These are phyloP conservation scores for Brettanomyces nanus DNA, from an alignment of 805 yeast genomes.

Conservation along the genomic window DNA sequence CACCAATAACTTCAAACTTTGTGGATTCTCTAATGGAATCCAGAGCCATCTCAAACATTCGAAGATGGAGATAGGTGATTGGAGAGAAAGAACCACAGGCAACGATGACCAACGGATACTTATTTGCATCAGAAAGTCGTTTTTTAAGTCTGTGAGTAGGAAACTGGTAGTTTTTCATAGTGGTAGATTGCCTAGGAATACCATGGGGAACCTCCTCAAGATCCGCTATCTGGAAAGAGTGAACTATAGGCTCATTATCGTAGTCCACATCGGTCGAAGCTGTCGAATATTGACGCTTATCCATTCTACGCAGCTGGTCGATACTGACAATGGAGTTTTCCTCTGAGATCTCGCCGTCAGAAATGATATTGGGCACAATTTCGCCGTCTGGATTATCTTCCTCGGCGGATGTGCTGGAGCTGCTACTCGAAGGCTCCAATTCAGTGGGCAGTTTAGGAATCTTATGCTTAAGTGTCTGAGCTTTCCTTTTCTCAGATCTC, in stretches of 20 bases:
- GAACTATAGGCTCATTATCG: slow-evolving; percentile 33
- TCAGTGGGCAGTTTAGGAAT: slow-evolving; percentile 44
- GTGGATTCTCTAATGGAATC: slow-evolving; percentile 90
- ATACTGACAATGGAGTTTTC: not conserved
- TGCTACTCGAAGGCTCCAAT: slow-evolving; percentile 42
- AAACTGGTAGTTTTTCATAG: slow-evolving; percentile 60
- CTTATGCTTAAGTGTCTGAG: slow-evolving; percentile 17
- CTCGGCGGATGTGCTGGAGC: slow-evolving; percentile 14
- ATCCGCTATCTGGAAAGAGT: slow-evolving; percentile 72
- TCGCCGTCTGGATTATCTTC: slow-evolving; percentile 11
- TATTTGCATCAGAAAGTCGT: slow-evolving; percentile 59
- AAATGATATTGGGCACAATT: not conserved
- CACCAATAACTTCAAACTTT: slow-evolving; percentile 91
- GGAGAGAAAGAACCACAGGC: slow-evolving; percentile 98
- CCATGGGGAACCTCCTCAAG: slow-evolving; percentile 97
- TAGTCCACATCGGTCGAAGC: not conserved
- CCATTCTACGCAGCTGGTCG: not conserved
- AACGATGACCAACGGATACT: slow-evolving; percentile 85
- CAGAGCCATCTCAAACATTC: slow-evolving; percentile 99
- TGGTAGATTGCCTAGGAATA: slow-evolving; percentile 76
- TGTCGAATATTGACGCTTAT: not conserved
- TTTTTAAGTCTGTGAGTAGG: slow-evolving; percentile 82
- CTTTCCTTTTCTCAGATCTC: not conserved
- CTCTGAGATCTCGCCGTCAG: slow-evolving; percentile 2
- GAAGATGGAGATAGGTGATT: slow-evolving; percentile 83